phyloP scores from a whole-genome alignment of 2,329 filamentous ascomycete genomes.

The Penicillium sp. region DNA sequence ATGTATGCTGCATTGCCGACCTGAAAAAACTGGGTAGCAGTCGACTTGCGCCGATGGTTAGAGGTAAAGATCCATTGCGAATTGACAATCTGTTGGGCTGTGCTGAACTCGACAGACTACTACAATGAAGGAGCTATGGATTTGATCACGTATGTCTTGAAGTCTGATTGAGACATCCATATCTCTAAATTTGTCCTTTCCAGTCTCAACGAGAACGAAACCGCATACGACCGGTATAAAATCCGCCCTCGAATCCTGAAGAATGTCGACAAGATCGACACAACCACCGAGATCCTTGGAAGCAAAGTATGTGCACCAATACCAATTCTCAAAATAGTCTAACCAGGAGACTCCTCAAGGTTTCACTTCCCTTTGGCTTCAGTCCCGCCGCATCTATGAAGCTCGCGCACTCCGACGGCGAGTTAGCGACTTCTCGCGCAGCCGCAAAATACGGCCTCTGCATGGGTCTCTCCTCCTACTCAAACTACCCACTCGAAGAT shows the following conservation, averaged over 20 bases:
- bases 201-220: conserved; percentile 55
- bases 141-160: conserved; percentile 46
- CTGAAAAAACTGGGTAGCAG: conserved; percentile 43
- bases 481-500: conserved; percentile 50
- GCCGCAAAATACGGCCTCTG: conserved; percentile 45
- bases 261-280: conserved; percentile 49
- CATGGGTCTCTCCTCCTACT: conserved; percentile 54
- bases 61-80: conserved; percentile 27
- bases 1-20: conserved; percentile 40
- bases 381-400: conserved; percentile 57
- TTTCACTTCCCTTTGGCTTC: conserved; percentile 56
- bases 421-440: conserved; percentile 52
- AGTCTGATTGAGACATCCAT: too few relatives aligned
- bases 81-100: background rate
- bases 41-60: conserved; percentile 43
- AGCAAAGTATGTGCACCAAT: conserved; percentile 26
- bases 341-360: conserved; percentile 13
- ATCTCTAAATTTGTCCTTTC: background rate
- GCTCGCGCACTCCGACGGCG: conserved; percentile 56
- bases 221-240: conserved; percentile 55
- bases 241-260: conserved; percentile 51
- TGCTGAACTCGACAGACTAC: conserved; percentile 47
- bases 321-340: background rate
- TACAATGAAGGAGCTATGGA: conserved; percentile 62
- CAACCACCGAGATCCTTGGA: conserved; percentile 49